phyloP scores from a whole-genome alignment of 768 basidiomycete genomes.

The Symmetrospora coprosmae region DNA sequence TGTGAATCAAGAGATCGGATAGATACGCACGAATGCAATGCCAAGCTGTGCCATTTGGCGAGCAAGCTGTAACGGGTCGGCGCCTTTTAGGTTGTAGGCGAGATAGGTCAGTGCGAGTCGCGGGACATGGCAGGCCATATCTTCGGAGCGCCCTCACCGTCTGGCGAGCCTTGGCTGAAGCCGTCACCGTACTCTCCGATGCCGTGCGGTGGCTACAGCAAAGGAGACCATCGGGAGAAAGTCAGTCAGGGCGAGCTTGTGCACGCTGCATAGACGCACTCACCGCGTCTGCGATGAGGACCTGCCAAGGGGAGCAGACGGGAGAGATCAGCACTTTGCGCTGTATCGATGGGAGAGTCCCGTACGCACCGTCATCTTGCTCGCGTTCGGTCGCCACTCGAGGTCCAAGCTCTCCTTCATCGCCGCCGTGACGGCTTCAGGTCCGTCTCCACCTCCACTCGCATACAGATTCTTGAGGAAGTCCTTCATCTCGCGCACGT shows the following conservation, averaged over 20 bases:
- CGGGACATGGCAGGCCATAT: neutral
- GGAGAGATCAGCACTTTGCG: no score
- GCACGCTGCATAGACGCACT: no score
- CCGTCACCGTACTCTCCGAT: conserved; percentile 80
- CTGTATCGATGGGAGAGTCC: no score
- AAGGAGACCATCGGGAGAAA: neutral
- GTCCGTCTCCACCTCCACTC: conserved; percentile 58
- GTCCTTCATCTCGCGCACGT: conserved; percentile 71
- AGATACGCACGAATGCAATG: conserved; percentile 61
- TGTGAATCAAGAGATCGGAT: neutral
- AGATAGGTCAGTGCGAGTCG: neutral
- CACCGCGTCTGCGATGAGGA: no score
- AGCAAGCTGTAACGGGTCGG: conserved; percentile 74
- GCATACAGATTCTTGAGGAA: conserved; percentile 73
- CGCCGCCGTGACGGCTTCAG: conserved; percentile 93
- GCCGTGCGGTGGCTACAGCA: neutral
- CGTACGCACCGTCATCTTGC: conserved; percentile 94
- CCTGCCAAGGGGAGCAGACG: no score
- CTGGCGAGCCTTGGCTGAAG: conserved; percentile 62
- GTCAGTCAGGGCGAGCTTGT: no score
- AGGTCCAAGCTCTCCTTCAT: conserved; percentile 66
- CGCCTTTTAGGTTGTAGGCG: conserved; percentile 36
- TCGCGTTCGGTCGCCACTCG: conserved; percentile 76
- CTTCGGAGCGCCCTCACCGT: no score
- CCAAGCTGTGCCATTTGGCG: conserved; percentile 79